phyloP scores from a whole-genome alignment of 306 rosid genomes.

The Bauhinia variegata region DNA sequence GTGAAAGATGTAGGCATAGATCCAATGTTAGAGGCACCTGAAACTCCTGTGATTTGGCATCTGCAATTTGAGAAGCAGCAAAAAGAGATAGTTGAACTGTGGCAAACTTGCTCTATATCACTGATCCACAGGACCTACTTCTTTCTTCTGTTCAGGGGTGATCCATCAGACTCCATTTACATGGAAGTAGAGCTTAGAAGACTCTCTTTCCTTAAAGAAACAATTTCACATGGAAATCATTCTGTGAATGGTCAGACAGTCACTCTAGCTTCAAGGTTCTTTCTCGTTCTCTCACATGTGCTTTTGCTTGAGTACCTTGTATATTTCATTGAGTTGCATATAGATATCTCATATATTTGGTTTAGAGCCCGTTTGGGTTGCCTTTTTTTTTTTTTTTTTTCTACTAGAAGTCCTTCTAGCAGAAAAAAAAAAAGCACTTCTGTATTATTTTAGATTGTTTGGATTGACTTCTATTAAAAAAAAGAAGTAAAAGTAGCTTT shows the following conservation, averaged over 20 bases:
- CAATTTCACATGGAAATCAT: constrained; percentile 64
- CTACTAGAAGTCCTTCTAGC: too few species aligned
- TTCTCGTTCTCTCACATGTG: constrained; percentile 24
- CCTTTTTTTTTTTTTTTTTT: too few species aligned
- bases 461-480: too few species aligned
- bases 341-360: background rate
- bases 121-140: constrained; percentile 95
- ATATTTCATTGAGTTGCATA: constrained; percentile 1
- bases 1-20: constrained; percentile 64
- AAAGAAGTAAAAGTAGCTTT: too few species aligned
- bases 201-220: constrained; percentile 76
- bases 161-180: constrained; percentile 87
- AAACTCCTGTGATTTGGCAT: constrained; percentile 70
- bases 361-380: too few species aligned
- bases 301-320: constrained; percentile 9
- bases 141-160: constrained; percentile 93
- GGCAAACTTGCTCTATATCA: constrained; percentile 87
- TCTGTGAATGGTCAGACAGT: constrained; percentile 57
- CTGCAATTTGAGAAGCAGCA: constrained; percentile 78
- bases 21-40: constrained; percentile 64
- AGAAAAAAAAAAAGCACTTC: too few species aligned
- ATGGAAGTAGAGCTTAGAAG: constrained; percentile 92
- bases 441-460: too few species aligned
- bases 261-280: constrained; percentile 77
- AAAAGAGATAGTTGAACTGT: constrained; percentile 73